phyloP scores from a whole-genome alignment of 768 basidiomycete genomes.

The Multifurca ochricompacta region DNA sequence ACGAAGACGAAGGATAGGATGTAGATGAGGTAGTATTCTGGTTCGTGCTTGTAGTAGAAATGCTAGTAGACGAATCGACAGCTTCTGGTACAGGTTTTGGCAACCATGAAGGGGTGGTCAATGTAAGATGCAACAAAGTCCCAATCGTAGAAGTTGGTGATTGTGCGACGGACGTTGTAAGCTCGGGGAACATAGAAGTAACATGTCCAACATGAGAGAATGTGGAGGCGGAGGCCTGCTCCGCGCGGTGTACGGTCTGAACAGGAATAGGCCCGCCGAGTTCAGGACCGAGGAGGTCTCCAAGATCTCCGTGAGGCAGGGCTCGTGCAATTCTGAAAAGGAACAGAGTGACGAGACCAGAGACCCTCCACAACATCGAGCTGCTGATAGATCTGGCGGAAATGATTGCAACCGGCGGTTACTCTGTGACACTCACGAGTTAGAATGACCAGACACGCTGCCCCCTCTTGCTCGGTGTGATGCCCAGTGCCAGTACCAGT shows the following conservation, averaged over 20 bases:
- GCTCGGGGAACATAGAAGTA: not conserved
- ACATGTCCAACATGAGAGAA: not conserved
- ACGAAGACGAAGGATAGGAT: not conserved
- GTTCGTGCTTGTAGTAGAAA: not conserved
- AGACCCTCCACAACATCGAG: conserved; percentile 2
- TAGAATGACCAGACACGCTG: too few species aligned
- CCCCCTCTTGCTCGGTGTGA: too few species aligned
- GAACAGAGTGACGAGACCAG: not conserved
- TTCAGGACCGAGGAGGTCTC: conserved; percentile 3
- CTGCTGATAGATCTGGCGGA: not conserved
- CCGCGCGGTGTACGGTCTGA: conserved; percentile 5
- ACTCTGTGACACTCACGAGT: not conserved
- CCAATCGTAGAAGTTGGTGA: not conserved
- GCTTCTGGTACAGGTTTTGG: not conserved
- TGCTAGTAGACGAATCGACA: not conserved
- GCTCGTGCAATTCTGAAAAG: conserved; percentile 1
- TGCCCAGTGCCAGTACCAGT: too few species aligned
- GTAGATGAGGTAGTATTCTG: not conserved
- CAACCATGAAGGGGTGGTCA: not conserved
- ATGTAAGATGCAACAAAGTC: not conserved
- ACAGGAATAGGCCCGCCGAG: conserved; percentile 3
- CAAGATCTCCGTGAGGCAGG: conserved; percentile 11
- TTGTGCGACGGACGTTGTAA: not conserved
- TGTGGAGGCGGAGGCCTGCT: conserved; percentile 20
- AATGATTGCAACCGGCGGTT: not conserved